A percentile compares a stretch with the other conserved stretches of the same genome.
Evolutionary conservation across 1,284 basidiomycete species (phyloP).

Genomic region (Sutorius eximius): DNA sequence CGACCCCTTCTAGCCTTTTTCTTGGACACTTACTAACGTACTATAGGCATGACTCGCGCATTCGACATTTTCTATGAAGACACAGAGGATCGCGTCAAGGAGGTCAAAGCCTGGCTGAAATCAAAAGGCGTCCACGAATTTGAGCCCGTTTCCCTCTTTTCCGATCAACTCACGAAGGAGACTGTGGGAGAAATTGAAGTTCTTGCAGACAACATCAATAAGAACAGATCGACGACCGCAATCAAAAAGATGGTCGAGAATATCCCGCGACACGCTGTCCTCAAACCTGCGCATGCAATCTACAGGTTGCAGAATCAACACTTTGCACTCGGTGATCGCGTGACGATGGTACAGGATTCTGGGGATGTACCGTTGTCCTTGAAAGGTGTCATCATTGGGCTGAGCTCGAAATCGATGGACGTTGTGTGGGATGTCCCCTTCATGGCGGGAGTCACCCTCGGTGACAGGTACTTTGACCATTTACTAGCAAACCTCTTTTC

Average conservation of each 20-base stretch:
- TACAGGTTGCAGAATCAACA: conserved; percentile 89
- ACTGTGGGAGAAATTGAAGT: conserved; percentile 79
- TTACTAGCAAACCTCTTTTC: neutral
- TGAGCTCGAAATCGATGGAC: conserved; percentile 87
- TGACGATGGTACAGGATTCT: conserved; percentile 93
- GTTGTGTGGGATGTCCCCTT: conserved; percentile 97
- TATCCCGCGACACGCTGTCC: conserved; percentile 91
- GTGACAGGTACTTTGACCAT: conserved; percentile 63
- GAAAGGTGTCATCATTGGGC: conserved; percentile 92
- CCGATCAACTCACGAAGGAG: conserved; percentile 89
- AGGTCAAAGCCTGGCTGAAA: conserved; percentile 86
- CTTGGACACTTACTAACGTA: conserved; percentile 9
- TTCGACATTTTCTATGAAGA: conserved; percentile 72
- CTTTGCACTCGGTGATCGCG: conserved; percentile 94
- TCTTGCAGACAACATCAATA: conserved; percentile 67
- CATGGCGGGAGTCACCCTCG: conserved; percentile 87
- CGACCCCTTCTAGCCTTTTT: conserved; percentile 16
- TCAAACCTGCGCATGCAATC: conserved; percentile 90
- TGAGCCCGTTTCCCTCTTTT: conserved; percentile 90
- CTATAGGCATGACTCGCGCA: conserved; percentile 69
- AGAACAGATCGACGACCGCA: conserved; percentile 54
- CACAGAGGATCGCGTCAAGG: conserved; percentile 72
- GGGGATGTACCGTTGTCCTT: conserved; percentile 91
- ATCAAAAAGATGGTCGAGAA: conserved; percentile 91
- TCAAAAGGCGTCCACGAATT: conserved; percentile 85